These are phyloP conservation scores for Mucor circinelloides DNA, from an alignment of 371 early-diverging fungal genomes.

Conservation along the genomic window DNA sequence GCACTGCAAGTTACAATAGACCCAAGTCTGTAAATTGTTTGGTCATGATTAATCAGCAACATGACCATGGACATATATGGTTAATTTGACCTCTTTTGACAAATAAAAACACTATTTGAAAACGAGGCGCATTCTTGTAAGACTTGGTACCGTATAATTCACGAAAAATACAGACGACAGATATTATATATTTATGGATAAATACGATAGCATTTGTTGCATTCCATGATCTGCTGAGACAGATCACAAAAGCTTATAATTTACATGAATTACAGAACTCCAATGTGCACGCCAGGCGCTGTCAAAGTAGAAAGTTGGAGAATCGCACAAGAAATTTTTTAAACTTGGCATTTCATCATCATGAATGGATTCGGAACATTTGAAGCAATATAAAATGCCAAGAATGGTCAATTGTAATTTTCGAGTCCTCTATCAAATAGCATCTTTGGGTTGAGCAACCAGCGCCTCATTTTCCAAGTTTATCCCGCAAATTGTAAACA, in stretches of 20 bases:
- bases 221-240: neutral
- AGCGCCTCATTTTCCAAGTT: neutral
- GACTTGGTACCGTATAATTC: neutral
- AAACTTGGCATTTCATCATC: neutral
- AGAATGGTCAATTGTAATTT: neutral
- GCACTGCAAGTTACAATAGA: neutral
- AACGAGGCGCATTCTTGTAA: slow-evolving; percentile 2
- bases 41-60: neutral
- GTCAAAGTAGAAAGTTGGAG: neutral
- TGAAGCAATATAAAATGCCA: neutral
- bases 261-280: too few relatives aligned
- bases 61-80: neutral
- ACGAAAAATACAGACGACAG: neutral
- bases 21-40: neutral
- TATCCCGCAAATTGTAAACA: neutral
- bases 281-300: neutral
- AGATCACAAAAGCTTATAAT: neutral
- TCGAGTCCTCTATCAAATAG: neutral
- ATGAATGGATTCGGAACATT: neutral
- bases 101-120: neutral
- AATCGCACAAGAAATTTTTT: neutral
- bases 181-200: neutral
- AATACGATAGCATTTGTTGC: neutral
- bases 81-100: neutral
- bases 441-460: neutral